These are phyloP conservation scores for Botryotinia globosa DNA, from an alignment of 2,329 filamentous ascomycete genomes.

Conservation along the genomic window DNA sequence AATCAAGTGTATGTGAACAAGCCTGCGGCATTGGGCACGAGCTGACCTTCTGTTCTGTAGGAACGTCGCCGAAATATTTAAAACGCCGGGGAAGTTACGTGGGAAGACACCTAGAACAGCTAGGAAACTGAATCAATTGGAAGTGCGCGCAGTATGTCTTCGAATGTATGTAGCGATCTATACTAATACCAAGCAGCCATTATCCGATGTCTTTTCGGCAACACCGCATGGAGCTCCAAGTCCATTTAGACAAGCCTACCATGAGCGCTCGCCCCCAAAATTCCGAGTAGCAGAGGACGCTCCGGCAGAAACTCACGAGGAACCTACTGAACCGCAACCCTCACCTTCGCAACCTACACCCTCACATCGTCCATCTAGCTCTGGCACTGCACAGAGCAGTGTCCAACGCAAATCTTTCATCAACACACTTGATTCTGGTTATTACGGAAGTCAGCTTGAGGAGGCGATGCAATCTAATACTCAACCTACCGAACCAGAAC, in stretches of 20 bases:
- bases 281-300: slow-evolving; percentile 59
- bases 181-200: slow-evolving; percentile 46
- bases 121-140: slow-evolving; percentile 57
- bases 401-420: slow-evolving; percentile 37
- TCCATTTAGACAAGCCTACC: slow-evolving; percentile 40
- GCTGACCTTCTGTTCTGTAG: slow-evolving; percentile 47
- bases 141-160: slow-evolving; percentile 61
- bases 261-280: slow-evolving; percentile 43
- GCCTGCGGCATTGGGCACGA: slow-evolving; percentile 14
- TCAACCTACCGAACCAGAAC: slow-evolving; percentile 24
- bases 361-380: slow-evolving; percentile 6
- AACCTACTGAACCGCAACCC: neutral
- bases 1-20: slow-evolving; percentile 72
- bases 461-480: slow-evolving; percentile 26
- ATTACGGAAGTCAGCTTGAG: slow-evolving; percentile 60
- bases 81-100: slow-evolving; percentile 80
- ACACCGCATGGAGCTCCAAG: slow-evolving; percentile 51
- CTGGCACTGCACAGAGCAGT: slow-evolving; percentile 18
- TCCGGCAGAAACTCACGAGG: slow-evolving; percentile 21
- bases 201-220: slow-evolving; percentile 58
- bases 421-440: slow-evolving; percentile 60
- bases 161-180: slow-evolving; percentile 2
- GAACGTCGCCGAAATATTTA: slow-evolving; percentile 92
- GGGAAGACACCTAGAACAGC: slow-evolving; percentile 75
- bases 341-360: neutral